These are phyloP conservation scores for Suhomyces yuchorum DNA, from an alignment of 1,139 yeast species.

Conservation along the genomic window DNA sequence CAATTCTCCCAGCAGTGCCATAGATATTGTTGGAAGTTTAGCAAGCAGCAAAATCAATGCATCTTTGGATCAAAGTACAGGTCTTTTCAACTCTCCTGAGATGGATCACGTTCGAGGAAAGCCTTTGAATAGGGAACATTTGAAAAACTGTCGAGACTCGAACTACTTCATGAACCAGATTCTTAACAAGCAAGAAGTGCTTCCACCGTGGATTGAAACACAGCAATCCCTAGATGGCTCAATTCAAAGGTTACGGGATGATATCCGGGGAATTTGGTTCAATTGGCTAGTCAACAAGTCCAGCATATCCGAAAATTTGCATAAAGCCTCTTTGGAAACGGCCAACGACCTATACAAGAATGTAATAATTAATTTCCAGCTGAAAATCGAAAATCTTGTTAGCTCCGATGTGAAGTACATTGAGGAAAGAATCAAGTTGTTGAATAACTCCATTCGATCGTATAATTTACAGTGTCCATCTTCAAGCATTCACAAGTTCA, in stretches of 20 bases:
- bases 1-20: slow-evolving; percentile 39
- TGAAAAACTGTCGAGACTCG: slow-evolving; percentile 56
- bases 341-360: slow-evolving; percentile 4
- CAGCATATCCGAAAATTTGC: slow-evolving; percentile 2
- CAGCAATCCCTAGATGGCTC: slow-evolving; percentile 61
- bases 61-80: slow-evolving; percentile 58
- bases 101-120: slow-evolving; percentile 61
- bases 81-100: slow-evolving; percentile 58
- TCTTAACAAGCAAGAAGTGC: slow-evolving; percentile 70
- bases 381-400: slow-evolving; percentile 6
- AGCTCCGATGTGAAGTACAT: slow-evolving; percentile 37
- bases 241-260: slow-evolving; percentile 47
- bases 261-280: slow-evolving; percentile 49
- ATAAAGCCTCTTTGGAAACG: neutral
- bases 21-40: slow-evolving; percentile 55
- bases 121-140: slow-evolving; percentile 56
- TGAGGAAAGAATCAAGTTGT: slow-evolving; percentile 42
- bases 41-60: slow-evolving; percentile 80
- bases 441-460: slow-evolving; percentile 65
- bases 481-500: slow-evolving; percentile 65
- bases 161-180: slow-evolving; percentile 53
- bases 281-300: slow-evolving; percentile 33
- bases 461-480: slow-evolving; percentile 84
- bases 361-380: slow-evolving; percentile 4
- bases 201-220: slow-evolving; percentile 88